Evolutionary conservation across 805 yeast genomes (phyloP).

Genomic region (Suhomyces emberorum): DNA sequence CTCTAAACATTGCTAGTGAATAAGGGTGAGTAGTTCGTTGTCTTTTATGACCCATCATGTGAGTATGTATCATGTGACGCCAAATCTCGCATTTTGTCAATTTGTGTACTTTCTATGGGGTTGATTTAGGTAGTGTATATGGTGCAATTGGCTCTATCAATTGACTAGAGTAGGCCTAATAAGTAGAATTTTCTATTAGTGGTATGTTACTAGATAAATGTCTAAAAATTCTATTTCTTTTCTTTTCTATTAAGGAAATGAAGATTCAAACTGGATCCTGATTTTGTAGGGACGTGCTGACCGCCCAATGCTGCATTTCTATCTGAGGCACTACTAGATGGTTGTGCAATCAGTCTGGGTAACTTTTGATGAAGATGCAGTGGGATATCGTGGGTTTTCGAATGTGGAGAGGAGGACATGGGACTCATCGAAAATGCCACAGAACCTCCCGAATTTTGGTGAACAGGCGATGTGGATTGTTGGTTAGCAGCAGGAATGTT

Average conservation of each 20-base stretch:
- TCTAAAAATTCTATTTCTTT: constrained; percentile 9
- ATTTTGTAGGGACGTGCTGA: constrained; percentile 9
- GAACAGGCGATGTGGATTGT: constrained; percentile 5
- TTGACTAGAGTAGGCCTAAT: too few species aligned
- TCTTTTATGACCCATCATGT: neutral
- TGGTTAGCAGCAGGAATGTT: neutral
- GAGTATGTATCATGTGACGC: neutral
- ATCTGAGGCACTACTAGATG: constrained; percentile 31
- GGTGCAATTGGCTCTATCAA: too few species aligned
- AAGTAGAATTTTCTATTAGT: too few species aligned
- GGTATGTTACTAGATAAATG: too few species aligned
- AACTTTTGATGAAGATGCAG: neutral
- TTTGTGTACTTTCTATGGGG: too few species aligned
- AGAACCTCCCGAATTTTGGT: constrained; percentile 1
- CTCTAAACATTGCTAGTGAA: constrained; percentile 66
- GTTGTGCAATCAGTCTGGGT: constrained; percentile 12
- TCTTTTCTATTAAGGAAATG: constrained; percentile 32
- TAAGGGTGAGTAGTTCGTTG: neutral
- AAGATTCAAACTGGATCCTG: constrained; percentile 23
- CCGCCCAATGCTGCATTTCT: constrained; percentile 23
- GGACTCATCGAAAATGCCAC: constrained; percentile 11
- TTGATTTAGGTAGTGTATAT: too few species aligned
- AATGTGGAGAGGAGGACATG: constrained; percentile 8
- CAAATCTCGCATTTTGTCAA: too few species aligned
- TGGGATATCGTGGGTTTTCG: constrained; percentile 2